Conservation (phyloP, 306 rosid species). For the Parietaria judaica region DNA sequence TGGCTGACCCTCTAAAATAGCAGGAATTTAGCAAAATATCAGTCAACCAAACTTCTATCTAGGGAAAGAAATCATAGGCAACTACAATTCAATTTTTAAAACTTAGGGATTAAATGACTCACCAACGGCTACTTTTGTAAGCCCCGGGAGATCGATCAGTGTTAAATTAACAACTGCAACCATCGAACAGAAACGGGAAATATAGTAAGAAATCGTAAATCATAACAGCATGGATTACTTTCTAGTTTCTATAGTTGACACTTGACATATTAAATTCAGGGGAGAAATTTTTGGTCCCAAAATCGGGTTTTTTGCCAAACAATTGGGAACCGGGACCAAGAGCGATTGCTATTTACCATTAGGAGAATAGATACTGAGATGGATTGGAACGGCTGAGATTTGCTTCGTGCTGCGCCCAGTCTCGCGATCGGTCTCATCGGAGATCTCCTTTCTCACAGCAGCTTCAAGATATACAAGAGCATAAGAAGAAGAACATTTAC, state of each 20-base stretch:
- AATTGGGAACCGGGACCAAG: background rate
- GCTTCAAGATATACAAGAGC: conserved; percentile 18
- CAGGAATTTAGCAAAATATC: conserved; percentile 4
- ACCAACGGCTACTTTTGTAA: conserved; percentile 46
- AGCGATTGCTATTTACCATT: conserved; percentile 19
- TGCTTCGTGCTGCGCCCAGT: conserved; percentile 30
- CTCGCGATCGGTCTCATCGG: conserved; percentile 41
- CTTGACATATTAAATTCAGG: too few species aligned
- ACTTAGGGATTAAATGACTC: conserved; percentile 4
- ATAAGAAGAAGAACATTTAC: background rate
- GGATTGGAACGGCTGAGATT: conserved; percentile 36
- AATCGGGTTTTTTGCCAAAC: too few species aligned
- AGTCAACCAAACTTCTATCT: background rate
- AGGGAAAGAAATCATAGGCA: background rate
- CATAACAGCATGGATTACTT: too few species aligned
- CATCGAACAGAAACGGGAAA: background rate
- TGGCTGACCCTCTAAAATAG: conserved; percentile 35
- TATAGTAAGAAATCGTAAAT: background rate
- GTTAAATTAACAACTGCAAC: conserved; percentile 41
- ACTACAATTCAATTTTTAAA: background rate
- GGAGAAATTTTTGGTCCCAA: too few species aligned
- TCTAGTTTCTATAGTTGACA: too few species aligned
- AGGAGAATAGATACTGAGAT: conserved; percentile 41
- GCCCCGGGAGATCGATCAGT: conserved; percentile 40
- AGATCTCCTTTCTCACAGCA: conserved; percentile 30